Evolutionary conservation across 371 early-diverging fungal species (phyloP).

Genomic region (Circinella umbellata): DNA sequence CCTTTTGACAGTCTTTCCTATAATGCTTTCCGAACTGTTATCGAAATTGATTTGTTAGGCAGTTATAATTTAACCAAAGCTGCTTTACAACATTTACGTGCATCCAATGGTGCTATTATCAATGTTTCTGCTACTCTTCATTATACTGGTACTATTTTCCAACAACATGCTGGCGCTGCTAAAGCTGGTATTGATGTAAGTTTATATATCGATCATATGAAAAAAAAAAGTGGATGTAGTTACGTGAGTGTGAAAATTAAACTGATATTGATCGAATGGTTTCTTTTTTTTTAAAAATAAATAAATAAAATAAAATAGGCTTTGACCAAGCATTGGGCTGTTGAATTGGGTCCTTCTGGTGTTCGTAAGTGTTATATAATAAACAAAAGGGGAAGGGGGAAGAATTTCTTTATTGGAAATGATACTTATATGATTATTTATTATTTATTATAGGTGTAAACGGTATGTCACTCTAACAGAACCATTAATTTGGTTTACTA

Average conservation of each 20-base stretch:
- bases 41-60: constrained; percentile 53
- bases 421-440: background rate
- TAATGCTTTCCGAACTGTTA: constrained; percentile 74
- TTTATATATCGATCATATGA: too few species aligned
- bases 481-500: too few species aligned
- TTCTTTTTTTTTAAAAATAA: too few species aligned
- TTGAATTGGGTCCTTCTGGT: constrained; percentile 54
- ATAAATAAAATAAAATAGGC: constrained; percentile 33
- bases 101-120: constrained; percentile 68
- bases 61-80: constrained; percentile 82
- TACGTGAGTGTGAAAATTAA: background rate
- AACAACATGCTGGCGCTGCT: constrained; percentile 55
- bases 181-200: constrained; percentile 50
- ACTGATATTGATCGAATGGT: background rate
- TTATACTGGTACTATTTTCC: constrained; percentile 63
- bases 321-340: constrained; percentile 57
- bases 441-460: constrained; percentile 16
- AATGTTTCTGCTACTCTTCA: constrained; percentile 73
- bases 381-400: too few species aligned
- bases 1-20: constrained; percentile 68
- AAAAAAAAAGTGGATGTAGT: too few species aligned
- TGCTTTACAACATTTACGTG: constrained; percentile 71
- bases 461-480: background rate
- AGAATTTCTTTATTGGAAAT: background rate
- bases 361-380: constrained; percentile 34